A percentile compares a stretch with the other conserved stretches of the same genome.
Evolutionary conservation across 2,329 filamentous ascomycete species (phyloP).

Genomic region (Claviceps paspali): DNA sequence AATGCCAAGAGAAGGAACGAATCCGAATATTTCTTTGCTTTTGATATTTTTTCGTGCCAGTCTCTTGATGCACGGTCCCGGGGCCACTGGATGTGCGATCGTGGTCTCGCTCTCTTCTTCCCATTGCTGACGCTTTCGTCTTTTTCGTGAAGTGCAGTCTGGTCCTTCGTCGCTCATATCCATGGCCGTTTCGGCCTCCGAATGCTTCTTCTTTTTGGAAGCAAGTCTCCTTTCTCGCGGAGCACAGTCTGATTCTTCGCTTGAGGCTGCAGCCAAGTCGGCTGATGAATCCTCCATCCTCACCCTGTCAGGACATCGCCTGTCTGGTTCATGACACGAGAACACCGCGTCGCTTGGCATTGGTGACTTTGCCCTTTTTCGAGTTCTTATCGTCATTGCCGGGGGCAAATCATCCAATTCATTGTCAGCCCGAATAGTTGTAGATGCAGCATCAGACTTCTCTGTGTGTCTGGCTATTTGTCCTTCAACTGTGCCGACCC

Average conservation of each 20-base stretch:
- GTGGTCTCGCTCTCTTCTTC: background rate
- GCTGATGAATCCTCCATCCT: background rate
- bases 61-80: constrained; percentile 22
- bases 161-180: background rate
- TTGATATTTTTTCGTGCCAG: constrained; percentile 28
- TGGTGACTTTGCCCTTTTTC: background rate
- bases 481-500: background rate
- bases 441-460: background rate
- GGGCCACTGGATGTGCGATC: background rate
- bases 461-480: background rate
- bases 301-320: background rate
- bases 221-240: background rate
- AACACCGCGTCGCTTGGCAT: background rate
- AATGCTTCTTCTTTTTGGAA: background rate
- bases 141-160: background rate
- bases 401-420: background rate
- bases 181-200: background rate
- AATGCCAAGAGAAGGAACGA: constrained; percentile 11
- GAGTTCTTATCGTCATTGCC: background rate
- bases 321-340: background rate
- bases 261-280: background rate
- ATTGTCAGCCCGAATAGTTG: background rate
- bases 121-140: background rate
- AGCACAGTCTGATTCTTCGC: background rate
- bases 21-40: constrained; percentile 33